These are phyloP conservation scores for Chrysoporthe puriensis DNA, from an alignment of 2,329 filamentous ascomycete species.

Conservation along the genomic window DNA sequence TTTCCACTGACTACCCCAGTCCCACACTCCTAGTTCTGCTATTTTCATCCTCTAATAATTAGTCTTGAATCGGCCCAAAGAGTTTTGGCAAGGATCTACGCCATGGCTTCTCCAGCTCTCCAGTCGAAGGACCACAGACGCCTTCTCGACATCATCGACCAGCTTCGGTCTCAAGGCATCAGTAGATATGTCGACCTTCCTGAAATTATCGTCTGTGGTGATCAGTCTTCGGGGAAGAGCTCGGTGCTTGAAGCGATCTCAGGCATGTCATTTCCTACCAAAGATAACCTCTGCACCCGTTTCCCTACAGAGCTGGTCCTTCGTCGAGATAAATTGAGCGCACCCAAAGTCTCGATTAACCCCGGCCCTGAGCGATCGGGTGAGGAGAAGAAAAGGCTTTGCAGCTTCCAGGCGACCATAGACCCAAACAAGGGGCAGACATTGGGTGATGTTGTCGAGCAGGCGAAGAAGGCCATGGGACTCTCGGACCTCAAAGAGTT, in stretches of 20 bases:
- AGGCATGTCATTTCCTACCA: constrained; percentile 3
- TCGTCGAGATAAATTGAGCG: neutral
- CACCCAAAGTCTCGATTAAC: constrained; percentile 1
- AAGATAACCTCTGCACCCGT: constrained; percentile 15
- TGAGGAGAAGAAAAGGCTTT: neutral
- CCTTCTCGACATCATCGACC: neutral
- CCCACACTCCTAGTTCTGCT: no score
- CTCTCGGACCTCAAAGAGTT: constrained; percentile 41
- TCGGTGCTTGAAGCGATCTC: constrained; percentile 24
- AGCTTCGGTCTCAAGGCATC: constrained; percentile 2
- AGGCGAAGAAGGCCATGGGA: constrained; percentile 48
- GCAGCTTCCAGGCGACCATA: neutral
- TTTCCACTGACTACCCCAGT: no score
- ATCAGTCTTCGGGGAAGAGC: constrained; percentile 22
- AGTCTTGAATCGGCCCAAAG: no score
- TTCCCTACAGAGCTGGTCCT: constrained; percentile 21
- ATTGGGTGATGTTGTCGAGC: constrained; percentile 30
- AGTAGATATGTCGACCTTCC: constrained; percentile 10
- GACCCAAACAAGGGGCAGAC: no score
- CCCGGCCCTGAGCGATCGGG: neutral
- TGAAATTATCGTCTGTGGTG: constrained; percentile 21
- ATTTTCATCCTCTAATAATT: no score
- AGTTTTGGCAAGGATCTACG: no score
- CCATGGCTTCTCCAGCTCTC: no score
- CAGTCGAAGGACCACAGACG: neutral